These are phyloP conservation scores for Sanghuangporus weigelae DNA, from an alignment of 1,284 basidiomycete genomes.

Conservation along the genomic window DNA sequence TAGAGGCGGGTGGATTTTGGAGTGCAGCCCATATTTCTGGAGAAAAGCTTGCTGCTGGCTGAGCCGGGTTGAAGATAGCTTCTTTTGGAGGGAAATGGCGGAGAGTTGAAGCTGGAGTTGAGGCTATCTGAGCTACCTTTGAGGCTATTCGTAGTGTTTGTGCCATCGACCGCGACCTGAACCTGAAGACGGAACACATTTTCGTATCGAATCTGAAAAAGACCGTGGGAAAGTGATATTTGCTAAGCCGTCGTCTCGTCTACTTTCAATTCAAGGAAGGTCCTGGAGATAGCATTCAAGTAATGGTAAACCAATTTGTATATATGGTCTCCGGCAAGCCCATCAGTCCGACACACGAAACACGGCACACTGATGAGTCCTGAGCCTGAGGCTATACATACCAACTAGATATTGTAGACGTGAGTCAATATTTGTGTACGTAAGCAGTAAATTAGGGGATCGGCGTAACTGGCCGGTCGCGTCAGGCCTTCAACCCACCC, in stretches of 20 bases:
- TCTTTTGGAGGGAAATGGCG: conserved; percentile 60
- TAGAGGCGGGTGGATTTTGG: conserved; percentile 67
- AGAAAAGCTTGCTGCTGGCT: conserved; percentile 39
- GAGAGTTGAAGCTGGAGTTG: conserved; percentile 50
- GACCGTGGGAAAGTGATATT: background rate
- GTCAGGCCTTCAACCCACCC: no score
- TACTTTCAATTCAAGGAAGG: background rate
- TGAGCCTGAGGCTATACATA: background rate
- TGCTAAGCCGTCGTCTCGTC: background rate
- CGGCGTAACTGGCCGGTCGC: no score
- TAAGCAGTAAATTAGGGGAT: no score
- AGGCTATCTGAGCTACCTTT: conserved; percentile 49
- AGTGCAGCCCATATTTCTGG: conserved; percentile 64
- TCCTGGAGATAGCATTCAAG: no score
- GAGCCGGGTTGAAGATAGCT: conserved; percentile 35
- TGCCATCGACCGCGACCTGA: conserved; percentile 12
- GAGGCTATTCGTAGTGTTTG: conserved; percentile 42
- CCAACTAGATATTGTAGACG: background rate
- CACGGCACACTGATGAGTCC: background rate
- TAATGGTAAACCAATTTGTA: background rate
- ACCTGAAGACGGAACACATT: background rate
- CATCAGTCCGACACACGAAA: background rate
- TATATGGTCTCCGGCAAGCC: background rate
- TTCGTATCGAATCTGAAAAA: background rate
- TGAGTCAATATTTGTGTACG: no score